phyloP scores from a whole-genome alignment of 495 filamentous ascomycete genomes.

The Oleoguttula mirabilis region DNA sequence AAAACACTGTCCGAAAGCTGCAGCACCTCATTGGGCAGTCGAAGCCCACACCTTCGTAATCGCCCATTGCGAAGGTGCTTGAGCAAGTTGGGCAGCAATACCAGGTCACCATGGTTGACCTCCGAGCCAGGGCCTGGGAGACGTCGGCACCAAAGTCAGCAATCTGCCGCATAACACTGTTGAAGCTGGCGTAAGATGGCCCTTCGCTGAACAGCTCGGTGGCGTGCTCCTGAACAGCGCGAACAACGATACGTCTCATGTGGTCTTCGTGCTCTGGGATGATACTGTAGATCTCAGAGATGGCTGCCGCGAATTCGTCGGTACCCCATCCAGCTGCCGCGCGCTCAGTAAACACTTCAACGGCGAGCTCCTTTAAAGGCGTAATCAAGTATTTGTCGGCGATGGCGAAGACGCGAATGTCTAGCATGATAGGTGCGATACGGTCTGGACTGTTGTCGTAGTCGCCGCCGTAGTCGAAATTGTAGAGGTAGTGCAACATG shows the following conservation, averaged over 20 bases:
- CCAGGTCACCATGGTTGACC: background rate
- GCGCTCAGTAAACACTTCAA: background rate
- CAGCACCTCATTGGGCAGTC: no score
- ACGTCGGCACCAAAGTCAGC: background rate
- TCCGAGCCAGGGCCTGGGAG: background rate
- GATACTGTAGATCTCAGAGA: background rate
- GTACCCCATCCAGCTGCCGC: background rate
- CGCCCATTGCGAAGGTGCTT: background rate
- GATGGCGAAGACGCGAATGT: slow-evolving; percentile 6
- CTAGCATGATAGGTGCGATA: background rate
- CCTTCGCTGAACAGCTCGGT: background rate
- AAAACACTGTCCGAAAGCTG: no score
- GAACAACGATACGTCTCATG: background rate
- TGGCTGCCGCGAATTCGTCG: background rate
- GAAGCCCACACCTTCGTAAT: no score
- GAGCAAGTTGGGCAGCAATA: background rate
- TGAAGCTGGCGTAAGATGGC: background rate
- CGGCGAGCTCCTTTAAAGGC: slow-evolving; percentile 1
- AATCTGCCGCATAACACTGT: background rate
- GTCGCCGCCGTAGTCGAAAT: background rate
- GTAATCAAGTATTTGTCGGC: slow-evolving; percentile 6
- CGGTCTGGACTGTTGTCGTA: background rate
- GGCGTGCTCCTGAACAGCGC: background rate
- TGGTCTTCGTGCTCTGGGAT: background rate
- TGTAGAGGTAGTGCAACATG: background rate